These are phyloP conservation scores for Flaveria ramosissima DNA, from an alignment of 129 eudicot genomes.

Conservation along the genomic window DNA sequence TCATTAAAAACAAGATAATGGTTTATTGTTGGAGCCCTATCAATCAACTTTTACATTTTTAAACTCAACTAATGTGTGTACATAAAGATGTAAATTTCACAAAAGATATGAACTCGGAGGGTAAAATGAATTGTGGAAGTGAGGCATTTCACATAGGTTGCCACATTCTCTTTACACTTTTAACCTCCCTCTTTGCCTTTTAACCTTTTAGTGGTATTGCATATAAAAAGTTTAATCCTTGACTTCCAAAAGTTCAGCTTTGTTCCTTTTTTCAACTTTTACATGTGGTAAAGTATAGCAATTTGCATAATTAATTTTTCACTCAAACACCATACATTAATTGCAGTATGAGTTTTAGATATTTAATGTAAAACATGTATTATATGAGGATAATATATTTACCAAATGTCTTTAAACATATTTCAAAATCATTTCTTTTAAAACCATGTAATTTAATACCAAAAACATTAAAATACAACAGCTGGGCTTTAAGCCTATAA, in stretches of 20 bases:
- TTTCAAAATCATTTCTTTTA: background rate
- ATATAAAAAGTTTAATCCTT: background rate
- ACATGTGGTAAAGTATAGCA: background rate
- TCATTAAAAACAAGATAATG: too few species aligned
- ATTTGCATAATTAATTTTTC: background rate
- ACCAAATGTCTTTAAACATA: background rate
- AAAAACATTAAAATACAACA: background rate
- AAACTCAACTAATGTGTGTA: background rate
- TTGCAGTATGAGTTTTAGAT: background rate
- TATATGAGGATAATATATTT: background rate
- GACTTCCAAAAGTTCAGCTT: slow-evolving; percentile 23
- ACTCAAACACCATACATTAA: background rate
- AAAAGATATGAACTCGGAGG: too few species aligned
- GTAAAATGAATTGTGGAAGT: background rate
- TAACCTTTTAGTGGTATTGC: slow-evolving; percentile 8
- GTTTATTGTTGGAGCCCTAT: too few species aligned
- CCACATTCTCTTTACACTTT: slow-evolving; percentile 15
- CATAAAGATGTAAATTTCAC: background rate
- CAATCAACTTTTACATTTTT: too few species aligned
- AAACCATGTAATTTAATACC: background rate
- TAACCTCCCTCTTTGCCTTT: background rate
- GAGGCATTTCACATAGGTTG: background rate
- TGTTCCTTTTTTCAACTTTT: slow-evolving; percentile 16
- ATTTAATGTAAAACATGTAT: too few species aligned
- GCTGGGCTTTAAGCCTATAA: background rate